A percentile compares a stretch with the other conserved stretches of the same genome.
phyloP scores from a whole-genome alignment of 352 stramenopile genomes.

The Globisporangium polare region DNA sequence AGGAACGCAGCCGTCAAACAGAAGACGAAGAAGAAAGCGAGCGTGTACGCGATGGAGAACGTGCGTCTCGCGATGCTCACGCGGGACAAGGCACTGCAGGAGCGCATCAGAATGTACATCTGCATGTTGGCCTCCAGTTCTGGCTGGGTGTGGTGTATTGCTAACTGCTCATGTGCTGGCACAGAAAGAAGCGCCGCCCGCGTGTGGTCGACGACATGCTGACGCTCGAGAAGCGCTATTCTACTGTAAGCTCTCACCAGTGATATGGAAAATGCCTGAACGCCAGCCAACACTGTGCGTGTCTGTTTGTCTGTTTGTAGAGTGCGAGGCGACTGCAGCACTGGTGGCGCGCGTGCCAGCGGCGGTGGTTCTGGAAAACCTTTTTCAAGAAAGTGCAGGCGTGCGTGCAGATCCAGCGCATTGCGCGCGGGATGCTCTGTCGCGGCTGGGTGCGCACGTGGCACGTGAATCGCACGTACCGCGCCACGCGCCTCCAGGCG shows the following conservation, averaged over 20 bases:
- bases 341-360: conserved; percentile 49
- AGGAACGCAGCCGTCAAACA: neutral
- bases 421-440: conserved; percentile 48
- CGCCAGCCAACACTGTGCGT: neutral
- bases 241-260: conserved; percentile 18
- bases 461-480: conserved; percentile 46
- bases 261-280: neutral
- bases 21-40: conserved; percentile 17
- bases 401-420: conserved; percentile 47
- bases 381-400: conserved; percentile 43
- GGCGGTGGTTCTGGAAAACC: conserved; percentile 36
- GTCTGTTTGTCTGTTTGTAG: conserved; percentile 9
- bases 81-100: conserved; percentile 32
- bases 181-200: conserved; percentile 45
- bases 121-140: neutral
- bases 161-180: neutral
- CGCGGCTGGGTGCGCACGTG: conserved; percentile 44
- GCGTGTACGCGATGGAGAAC: conserved; percentile 66
- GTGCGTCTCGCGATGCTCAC: conserved; percentile 44
- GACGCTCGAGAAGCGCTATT: conserved; percentile 49
- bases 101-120: conserved; percentile 36
- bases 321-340: conserved; percentile 44
- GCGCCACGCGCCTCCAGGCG: conserved; percentile 54
- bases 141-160: neutral
- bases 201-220: conserved; percentile 76